phyloP scores from a whole-genome alignment of 257 asterid genomes.

The Phtheirospermum japonicum region DNA sequence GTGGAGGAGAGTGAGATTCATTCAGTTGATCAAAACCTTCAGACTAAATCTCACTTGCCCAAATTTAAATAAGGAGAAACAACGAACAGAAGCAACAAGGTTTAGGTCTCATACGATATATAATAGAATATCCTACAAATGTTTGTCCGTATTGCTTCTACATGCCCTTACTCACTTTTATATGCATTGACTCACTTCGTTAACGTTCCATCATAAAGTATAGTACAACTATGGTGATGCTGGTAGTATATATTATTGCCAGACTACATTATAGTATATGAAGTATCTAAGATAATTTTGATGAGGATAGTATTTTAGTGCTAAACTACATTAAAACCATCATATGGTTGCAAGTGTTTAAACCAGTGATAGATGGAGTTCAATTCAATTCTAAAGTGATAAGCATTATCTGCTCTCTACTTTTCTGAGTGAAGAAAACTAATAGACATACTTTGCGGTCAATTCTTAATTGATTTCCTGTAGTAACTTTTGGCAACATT shows the following conservation, averaged over 20 bases:
- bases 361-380: constrained; percentile 3
- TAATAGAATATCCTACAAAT: too few relatives aligned
- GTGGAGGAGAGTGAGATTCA: too few relatives aligned
- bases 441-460: constrained; percentile 1
- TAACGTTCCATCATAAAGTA: background rate
- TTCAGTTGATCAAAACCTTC: too few relatives aligned
- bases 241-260: constrained; percentile 1
- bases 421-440: background rate
- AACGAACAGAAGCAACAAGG: too few relatives aligned
- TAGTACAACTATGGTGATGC: background rate
- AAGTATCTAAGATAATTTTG: constrained; percentile 1
- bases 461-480: constrained; percentile 4
- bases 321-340: constrained; percentile 2
- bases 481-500: constrained; percentile 2
- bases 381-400: constrained; percentile 12
- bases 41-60: too few relatives aligned
- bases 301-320: background rate
- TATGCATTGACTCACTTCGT: background rate
- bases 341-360: background rate
- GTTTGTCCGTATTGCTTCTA: too few relatives aligned
- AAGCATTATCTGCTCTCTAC: background rate
- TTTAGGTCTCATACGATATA: too few relatives aligned
- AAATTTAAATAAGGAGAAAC: too few relatives aligned
- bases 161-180: too few relatives aligned
- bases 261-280: background rate